These are phyloP conservation scores for Aspergillus aculeatus DNA, from an alignment of 2,329 filamentous ascomycete genomes.

Conservation along the genomic window DNA sequence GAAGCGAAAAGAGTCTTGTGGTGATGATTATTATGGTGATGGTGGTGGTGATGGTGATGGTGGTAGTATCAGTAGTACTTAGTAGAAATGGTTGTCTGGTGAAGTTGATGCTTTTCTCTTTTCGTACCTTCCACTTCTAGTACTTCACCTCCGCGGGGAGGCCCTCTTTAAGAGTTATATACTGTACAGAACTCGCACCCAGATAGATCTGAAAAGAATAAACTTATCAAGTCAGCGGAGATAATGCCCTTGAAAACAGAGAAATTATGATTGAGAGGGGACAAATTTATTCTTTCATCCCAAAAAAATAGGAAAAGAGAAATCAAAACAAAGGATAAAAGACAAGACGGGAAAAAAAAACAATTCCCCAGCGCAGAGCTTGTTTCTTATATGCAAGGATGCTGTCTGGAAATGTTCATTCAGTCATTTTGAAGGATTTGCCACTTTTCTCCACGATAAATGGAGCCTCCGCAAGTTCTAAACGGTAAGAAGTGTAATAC, in stretches of 20 bases:
- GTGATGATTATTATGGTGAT: not conserved
- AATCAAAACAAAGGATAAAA: not conserved
- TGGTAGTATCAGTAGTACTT: not conserved
- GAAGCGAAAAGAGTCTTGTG: not conserved
- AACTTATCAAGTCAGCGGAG: not conserved
- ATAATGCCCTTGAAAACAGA: not conserved
- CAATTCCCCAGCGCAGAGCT: not conserved
- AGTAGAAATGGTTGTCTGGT: not conserved
- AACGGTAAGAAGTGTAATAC: slow-evolving; percentile 11
- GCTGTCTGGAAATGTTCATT: slow-evolving; percentile 9
- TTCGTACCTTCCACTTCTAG: not conserved
- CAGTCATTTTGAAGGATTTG: slow-evolving; percentile 11
- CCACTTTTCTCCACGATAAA: slow-evolving; percentile 13
- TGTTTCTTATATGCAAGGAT: slow-evolving; percentile 17
- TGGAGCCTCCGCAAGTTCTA: slow-evolving; percentile 9
- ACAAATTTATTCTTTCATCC: not conserved
- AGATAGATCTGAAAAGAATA: not conserved
- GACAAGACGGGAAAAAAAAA: not conserved
- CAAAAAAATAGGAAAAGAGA: not conserved
- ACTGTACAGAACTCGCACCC: not conserved
- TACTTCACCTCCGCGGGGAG: not conserved
- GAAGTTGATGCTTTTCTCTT: not conserved
- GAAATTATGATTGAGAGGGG: not conserved
- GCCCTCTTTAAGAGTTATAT: not conserved
- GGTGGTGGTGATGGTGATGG: not conserved